Evolutionary conservation across 352 stramenopile genomes (phyloP).

Genomic region (Aphanomyces stellatus): DNA sequence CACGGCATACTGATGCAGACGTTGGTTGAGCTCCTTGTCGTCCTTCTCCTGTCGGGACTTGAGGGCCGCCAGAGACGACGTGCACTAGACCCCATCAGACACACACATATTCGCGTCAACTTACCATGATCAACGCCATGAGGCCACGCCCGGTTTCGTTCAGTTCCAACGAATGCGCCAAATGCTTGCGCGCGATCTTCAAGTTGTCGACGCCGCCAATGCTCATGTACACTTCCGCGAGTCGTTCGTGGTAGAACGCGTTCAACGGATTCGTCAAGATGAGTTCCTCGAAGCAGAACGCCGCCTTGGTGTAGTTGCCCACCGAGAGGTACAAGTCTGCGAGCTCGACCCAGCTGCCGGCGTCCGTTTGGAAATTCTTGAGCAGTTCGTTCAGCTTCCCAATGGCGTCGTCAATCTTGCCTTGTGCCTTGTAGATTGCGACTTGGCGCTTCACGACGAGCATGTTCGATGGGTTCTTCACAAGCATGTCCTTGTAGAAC

Average conservation of each 20-base stretch:
- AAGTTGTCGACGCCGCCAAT: conserved; percentile 53
- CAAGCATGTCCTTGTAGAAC: conserved; percentile 50
- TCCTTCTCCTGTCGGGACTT: conserved; percentile 33
- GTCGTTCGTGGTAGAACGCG: conserved; percentile 46
- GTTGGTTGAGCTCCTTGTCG: conserved; percentile 47
- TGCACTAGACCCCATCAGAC: conserved; percentile 29
- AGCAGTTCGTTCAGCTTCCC: conserved; percentile 49
- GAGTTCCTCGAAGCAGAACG: conserved; percentile 70
- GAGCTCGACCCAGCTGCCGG: conserved; percentile 45
- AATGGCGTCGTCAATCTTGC: conserved; percentile 45
- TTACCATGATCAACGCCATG: conserved; percentile 33
- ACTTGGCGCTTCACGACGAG: conserved; percentile 59
- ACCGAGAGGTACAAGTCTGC: conserved; percentile 46
- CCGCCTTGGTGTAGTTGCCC: conserved; percentile 43
- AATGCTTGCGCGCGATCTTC: conserved; percentile 54
- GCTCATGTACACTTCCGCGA: conserved; percentile 59
- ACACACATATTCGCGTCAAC: background rate
- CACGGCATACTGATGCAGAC: conserved; percentile 27
- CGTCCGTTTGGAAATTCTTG: conserved; percentile 49
- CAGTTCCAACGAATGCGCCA: conserved; percentile 53
- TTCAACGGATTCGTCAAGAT: conserved; percentile 62
- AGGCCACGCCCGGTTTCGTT: conserved; percentile 50
- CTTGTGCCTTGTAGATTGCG: conserved; percentile 52
- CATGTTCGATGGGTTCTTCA: conserved; percentile 46
- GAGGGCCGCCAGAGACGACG: conserved; percentile 39